Percentiles rank a stretch among this genome's conserved stretches.
These are phyloP conservation scores for Wickerhamomyces sydowiorum DNA, from an alignment of 805 yeast species.

Conservation along the genomic window DNA sequence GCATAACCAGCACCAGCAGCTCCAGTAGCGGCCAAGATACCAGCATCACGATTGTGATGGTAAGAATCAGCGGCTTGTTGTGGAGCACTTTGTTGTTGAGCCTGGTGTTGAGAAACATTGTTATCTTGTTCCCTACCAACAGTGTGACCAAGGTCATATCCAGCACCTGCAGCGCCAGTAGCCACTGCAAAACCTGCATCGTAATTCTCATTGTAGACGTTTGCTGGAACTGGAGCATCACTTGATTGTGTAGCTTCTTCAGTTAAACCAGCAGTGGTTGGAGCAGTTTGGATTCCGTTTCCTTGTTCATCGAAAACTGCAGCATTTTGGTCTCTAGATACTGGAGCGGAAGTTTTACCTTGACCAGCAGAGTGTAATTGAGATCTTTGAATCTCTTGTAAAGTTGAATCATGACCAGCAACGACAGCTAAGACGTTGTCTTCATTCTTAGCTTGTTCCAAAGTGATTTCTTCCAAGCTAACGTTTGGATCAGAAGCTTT, in stretches of 20 bases:
- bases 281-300: conserved; percentile 13
- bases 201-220: neutral
- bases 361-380: neutral
- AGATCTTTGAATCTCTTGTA: conserved; percentile 1
- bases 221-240: neutral
- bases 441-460: conserved; percentile 15
- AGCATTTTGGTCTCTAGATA: neutral
- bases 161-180: neutral
- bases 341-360: conserved; percentile 1
- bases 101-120: neutral
- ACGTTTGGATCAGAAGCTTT: conserved; percentile 7
- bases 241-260: neutral
- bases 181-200: neutral
- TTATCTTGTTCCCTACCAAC: neutral
- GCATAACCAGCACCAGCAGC: neutral
- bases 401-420: conserved; percentile 6
- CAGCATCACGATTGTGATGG: neutral
- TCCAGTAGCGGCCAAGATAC: neutral
- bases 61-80: neutral
- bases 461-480: conserved; percentile 10
- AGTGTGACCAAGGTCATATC: neutral
- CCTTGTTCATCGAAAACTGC: neutral
- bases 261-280: conserved; percentile 10
- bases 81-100: neutral
- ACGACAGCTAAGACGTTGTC: conserved; percentile 12